Conservation (phyloP, 1,284 basidiomycete genomes). For the Puccinia horiana region DNA sequence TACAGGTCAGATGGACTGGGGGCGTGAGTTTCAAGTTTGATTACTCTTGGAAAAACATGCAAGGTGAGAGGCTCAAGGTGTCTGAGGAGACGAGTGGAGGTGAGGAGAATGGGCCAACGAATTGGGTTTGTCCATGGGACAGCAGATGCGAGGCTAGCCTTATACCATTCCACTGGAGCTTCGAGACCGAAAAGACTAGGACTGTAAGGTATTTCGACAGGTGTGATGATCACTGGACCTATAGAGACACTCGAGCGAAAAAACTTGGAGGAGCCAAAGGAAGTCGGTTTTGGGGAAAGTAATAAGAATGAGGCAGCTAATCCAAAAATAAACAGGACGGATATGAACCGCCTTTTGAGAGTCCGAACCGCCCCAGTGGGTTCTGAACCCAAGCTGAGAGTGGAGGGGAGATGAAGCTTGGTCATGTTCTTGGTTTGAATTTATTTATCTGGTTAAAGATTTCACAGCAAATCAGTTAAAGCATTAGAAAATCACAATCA, state of each 20-base stretch:
- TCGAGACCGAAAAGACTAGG: conserved; percentile 26
- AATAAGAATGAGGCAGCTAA: not conserved
- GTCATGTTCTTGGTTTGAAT: not conserved
- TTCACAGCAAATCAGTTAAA: not conserved
- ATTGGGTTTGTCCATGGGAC: conserved; percentile 2
- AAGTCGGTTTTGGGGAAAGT: not conserved
- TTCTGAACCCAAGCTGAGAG: not conserved
- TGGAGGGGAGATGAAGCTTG: not conserved
- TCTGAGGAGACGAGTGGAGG: not conserved
- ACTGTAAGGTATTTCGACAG: conserved; percentile 11
- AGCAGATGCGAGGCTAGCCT: conserved; percentile 5
- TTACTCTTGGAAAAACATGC: conserved; percentile 15
- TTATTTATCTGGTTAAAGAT: not conserved
- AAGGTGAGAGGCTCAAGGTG: not conserved
- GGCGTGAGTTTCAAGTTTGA: conserved; percentile 2
- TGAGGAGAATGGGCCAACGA: not conserved
- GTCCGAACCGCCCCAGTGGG: not conserved
- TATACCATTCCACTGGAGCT: conserved; percentile 14
- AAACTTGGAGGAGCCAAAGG: not conserved
- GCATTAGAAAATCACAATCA: not conserved
- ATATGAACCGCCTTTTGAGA: conserved; percentile 1
- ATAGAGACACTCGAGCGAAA: not conserved
- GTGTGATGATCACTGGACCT: conserved; percentile 1
- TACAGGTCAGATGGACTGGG: conserved; percentile 26
- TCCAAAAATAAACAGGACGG: not conserved